Conservation (phyloP, 2,329 filamentous ascomycete species). For the Tolypocladium paradoxum region DNA sequence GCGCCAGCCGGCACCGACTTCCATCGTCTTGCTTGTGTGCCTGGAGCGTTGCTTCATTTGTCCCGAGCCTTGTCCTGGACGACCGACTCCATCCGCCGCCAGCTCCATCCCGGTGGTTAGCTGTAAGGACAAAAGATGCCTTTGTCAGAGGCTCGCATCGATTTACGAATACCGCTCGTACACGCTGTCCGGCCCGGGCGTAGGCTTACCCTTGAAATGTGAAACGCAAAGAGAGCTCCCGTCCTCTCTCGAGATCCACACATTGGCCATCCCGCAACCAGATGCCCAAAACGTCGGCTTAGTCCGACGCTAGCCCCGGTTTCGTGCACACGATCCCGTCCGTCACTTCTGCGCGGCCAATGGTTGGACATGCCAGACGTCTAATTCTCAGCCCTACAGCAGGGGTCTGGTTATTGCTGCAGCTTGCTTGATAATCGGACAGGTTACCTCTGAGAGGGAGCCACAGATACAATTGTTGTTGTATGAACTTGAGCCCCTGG, state of each 20-base stretch:
- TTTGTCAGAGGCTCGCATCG: neutral
- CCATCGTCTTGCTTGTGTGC: neutral
- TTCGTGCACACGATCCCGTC: neutral
- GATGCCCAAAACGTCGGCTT: neutral
- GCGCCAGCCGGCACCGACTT: neutral
- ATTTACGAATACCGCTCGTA: neutral
- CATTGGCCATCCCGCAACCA: neutral
- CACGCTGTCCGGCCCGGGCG: neutral
- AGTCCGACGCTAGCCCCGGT: neutral
- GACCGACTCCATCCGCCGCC: neutral
- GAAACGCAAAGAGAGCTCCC: neutral
- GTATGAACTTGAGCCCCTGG: neutral
- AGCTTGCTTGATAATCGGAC: neutral
- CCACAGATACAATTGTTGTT: neutral
- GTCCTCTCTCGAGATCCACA: neutral
- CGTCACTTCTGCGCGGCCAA: neutral
- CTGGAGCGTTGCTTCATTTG: neutral
- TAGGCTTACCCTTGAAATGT: neutral
- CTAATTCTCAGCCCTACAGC: constrained; percentile 1
- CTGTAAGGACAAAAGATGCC: neutral
- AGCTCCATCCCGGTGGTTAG: neutral
- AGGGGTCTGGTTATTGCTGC: neutral
- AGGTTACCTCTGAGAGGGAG: neutral
- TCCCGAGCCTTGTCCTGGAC: neutral
- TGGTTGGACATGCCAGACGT: neutral